Percentiles rank a stretch among this genome's conserved stretches.
Conservation (phyloP, 2,329 filamentous ascomycete genomes). For the Colletotrichum ledebouriae region DNA sequence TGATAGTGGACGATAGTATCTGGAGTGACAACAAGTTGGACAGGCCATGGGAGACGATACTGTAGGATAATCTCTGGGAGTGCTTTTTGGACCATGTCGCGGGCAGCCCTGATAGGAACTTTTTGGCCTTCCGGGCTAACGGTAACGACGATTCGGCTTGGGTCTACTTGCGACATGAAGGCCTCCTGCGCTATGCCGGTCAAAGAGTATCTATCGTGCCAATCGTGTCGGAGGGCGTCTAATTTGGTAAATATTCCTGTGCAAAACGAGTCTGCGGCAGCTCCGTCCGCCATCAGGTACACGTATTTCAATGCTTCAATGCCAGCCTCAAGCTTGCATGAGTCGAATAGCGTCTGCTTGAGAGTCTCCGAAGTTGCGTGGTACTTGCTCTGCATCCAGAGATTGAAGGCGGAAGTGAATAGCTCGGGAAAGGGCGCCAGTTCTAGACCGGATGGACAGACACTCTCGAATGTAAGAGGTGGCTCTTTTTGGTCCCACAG, state of each 20-base stretch:
- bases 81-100: constrained; percentile 53
- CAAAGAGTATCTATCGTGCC: constrained; percentile 86
- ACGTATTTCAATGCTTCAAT: constrained; percentile 78
- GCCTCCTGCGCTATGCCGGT: constrained; percentile 83
- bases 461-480: constrained; percentile 67
- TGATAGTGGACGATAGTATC: constrained; percentile 77
- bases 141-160: constrained; percentile 73
- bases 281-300: constrained; percentile 83
- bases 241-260: constrained; percentile 81
- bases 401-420: constrained; percentile 77
- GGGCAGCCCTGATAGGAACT: constrained; percentile 58
- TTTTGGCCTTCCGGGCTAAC: constrained; percentile 58
- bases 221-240: constrained; percentile 70
- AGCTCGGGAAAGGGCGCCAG: constrained; percentile 80
- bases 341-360: constrained; percentile 74
- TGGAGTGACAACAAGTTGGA: constrained; percentile 79
- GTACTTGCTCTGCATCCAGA: constrained; percentile 84
- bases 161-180: constrained; percentile 71
- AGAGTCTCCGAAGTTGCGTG: constrained; percentile 76
- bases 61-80: constrained; percentile 74
- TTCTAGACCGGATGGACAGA: constrained; percentile 63
- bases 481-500: constrained; percentile 56
- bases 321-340: constrained; percentile 75
- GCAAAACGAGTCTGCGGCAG: constrained; percentile 74
- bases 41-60: constrained; percentile 76